Evolutionary conservation across 805 yeast genomes (phyloP), one percentile per base, ranked within the genome.

Genomic region (Kluyveromyces aestuarii): DNA sequence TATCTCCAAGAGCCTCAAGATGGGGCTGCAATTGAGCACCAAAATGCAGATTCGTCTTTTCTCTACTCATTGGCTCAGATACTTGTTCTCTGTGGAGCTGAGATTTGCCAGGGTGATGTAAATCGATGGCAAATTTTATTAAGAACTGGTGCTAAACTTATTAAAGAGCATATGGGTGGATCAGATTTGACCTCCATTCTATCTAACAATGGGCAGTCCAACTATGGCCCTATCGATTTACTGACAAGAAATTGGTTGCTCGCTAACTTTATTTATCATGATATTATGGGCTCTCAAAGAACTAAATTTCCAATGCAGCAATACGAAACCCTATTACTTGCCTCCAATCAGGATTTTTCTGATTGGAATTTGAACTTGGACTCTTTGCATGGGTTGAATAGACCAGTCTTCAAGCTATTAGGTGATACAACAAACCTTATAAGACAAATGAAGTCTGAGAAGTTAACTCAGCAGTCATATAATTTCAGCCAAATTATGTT

Each of bases 41-140:
- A n/a, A 21, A 27, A 36, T 16, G 13, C 46, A 2, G 17, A 27
- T 16, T 37, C 50, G 6, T 36, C 44, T 11, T 55, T 53, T 17
- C 49, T 58, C 27, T 51, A 51, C 51, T 51, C 59, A 16, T 61
- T 86, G 41, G 90, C 95, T 1, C 77, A 82, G 16, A 69, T 83
- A 47, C 65, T 86, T 52, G 77, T 87, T 46, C 70, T 86, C 45
- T 77, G 85, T 54, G 87, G 84, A n/a, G 90, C 87, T 0, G 89
- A 85, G 59, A 84, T 87, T 47, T 86, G 91, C 65, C 76, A 80
- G 53, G 95, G 95, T 8, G 95, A 87, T 62, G 87, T 84, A 36
- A 73, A 73, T 37, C 78, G 81, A 58, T 87, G 95, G 95, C 76
- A 83, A 2, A 71, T 76, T 27, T 78, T 82, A 56, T 68, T 87